Evolutionary conservation across 129 eudicot genomes (phyloP), one percentile per base, ranked within the genome.

Genomic region (Lonicera japonica): DNA sequence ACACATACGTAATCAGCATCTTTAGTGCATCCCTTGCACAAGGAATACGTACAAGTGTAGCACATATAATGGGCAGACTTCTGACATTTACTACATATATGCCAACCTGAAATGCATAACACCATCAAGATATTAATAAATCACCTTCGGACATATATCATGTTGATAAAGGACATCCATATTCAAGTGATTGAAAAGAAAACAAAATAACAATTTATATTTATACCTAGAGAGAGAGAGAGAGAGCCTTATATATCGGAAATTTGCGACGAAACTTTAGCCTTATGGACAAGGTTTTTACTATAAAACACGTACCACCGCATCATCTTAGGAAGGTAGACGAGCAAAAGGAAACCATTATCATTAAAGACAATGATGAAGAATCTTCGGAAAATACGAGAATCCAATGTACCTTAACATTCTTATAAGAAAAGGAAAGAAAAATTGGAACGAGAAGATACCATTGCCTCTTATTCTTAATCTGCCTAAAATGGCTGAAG

Each of bases 11-110:
- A 88, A 66, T 82, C 99, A 40, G 96, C 80, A 61, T 70, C 83
- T 66, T 83, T 88, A 16, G 68, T 75, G 73, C 99, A 92, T 61
- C 86, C 85, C 72, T 88, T 92, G 83, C 99, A 92, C 78, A 92
- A 70, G 25, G 99, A 92, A 70, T 87, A 92, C 0, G 99, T 81
- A 64, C 99, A 92, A 10, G 99, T 87, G 65, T 78, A 92, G 78
- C 99, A 92, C 99, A 92, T 80, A 55, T 80, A 87, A 47, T 82
- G 76, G 50, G 99, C 71, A 58, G 86, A 52, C 82, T 81, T 92
- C 79, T 82, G 80, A 63, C 99, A 92, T 15, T 68, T 70, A 73
- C 90, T 92, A 65, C 99, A 92, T 46, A 92, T 79, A 79, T 92
- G 99, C 99, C 99, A 92, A 70, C 99, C 99, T 92, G 89, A 70